phyloP scores from a whole-genome alignment of 345 rosid genomes.

The Xanthoceras sorbifolium region DNA sequence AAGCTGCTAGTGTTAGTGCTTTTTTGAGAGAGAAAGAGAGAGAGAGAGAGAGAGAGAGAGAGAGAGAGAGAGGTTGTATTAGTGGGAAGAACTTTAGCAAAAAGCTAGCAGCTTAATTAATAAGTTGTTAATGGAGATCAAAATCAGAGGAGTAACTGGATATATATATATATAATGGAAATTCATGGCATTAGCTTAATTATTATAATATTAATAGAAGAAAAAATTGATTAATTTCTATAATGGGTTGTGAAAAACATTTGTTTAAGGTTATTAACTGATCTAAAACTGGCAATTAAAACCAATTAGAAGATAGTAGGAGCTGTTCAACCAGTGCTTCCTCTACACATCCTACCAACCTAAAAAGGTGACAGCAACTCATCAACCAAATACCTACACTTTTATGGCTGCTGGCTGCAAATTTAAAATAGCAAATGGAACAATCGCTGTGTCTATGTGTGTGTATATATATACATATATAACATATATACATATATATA shows the following conservation, averaged over 20 bases:
- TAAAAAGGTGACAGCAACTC: not conserved
- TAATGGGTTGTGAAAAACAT: not conserved
- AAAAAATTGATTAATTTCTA: not conserved
- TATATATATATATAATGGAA: not conserved
- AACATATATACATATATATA: too few relatives aligned
- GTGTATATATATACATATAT: too few relatives aligned
- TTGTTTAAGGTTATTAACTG: not conserved
- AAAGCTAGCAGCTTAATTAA: not conserved
- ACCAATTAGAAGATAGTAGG: not conserved
- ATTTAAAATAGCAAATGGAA: too few relatives aligned
- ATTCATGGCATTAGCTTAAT: not conserved
- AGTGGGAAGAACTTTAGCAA: not conserved
- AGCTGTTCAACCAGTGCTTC: conserved; percentile 1
- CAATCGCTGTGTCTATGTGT: too few relatives aligned
- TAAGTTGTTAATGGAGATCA: not conserved
- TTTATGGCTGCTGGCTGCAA: not conserved
- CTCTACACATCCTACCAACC: conserved; percentile 1
- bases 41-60: not conserved
- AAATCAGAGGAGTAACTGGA: not conserved
- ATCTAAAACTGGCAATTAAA: not conserved
- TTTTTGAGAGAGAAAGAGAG: too few relatives aligned
- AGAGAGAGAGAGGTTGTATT: not conserved
- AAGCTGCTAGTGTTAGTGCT: not conserved
- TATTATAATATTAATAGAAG: not conserved
- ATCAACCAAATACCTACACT: not conserved